phyloP scores from a whole-genome alignment of 805 yeast genomes.

The Cephaloascus albidus region DNA sequence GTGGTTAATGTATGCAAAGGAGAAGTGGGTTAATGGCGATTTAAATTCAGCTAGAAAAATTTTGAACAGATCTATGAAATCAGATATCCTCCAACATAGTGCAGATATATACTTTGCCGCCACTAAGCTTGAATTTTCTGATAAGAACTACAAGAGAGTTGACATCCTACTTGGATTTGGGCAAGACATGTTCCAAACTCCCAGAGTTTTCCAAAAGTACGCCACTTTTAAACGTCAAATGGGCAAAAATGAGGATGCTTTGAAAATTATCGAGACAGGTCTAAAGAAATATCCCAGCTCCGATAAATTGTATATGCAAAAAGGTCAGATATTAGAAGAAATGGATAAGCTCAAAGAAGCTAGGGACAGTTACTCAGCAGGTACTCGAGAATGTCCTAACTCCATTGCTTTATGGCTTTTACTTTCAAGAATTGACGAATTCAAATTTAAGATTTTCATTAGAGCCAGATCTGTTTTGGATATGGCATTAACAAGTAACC shows the following conservation, averaged over 20 bases:
- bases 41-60: constrained; percentile 48
- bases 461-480: constrained; percentile 70
- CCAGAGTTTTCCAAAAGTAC: constrained; percentile 54
- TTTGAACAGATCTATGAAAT: constrained; percentile 39
- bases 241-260: constrained; percentile 23
- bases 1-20: constrained; percentile 66
- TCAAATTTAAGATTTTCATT: constrained; percentile 26
- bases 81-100: constrained; percentile 27
- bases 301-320: constrained; percentile 50
- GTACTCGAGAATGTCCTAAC: constrained; percentile 37
- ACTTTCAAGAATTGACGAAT: constrained; percentile 38
- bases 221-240: constrained; percentile 39
- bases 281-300: constrained; percentile 36
- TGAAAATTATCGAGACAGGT: constrained; percentile 34
- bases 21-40: constrained; percentile 40
- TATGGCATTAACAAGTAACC: constrained; percentile 45
- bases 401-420: constrained; percentile 44
- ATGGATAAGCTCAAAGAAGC: constrained; percentile 26
- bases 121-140: constrained; percentile 50
- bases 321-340: constrained; percentile 41
- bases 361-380: constrained; percentile 35
- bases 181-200: constrained; percentile 20
- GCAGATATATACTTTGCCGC: constrained; percentile 65
- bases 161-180: constrained; percentile 29
- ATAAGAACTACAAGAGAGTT: constrained; percentile 24